phyloP scores from a whole-genome alignment of 1,139 yeast genomes.

The Geotrichum restrictum region DNA sequence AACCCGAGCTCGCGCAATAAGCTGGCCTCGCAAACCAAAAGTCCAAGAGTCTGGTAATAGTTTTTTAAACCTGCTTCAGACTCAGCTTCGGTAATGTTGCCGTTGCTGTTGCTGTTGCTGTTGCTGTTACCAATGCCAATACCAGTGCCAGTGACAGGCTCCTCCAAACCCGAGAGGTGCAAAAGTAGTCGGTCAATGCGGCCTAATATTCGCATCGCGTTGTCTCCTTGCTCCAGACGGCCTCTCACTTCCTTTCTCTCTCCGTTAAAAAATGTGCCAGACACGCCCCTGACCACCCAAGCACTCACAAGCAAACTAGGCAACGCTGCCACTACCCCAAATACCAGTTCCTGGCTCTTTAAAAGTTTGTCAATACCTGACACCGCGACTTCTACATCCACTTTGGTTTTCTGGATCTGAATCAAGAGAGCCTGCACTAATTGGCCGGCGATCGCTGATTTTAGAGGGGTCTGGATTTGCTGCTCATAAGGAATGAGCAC shows the following conservation, averaged over 20 bases:
- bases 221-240: conserved; percentile 31
- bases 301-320: conserved; percentile 46
- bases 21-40: conserved; percentile 28
- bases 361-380: conserved; percentile 85
- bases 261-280: conserved; percentile 33
- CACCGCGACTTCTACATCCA: conserved; percentile 87
- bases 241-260: conserved; percentile 32
- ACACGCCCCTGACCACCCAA: conserved; percentile 45
- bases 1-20: conserved; percentile 21
- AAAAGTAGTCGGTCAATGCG: conserved; percentile 23
- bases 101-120: not conserved
- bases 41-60: conserved; percentile 39
- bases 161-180: conserved; percentile 3
- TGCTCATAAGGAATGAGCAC: conserved; percentile 76
- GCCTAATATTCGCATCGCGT: conserved; percentile 39
- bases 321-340: conserved; percentile 83
- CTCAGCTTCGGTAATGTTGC: not conserved
- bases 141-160: conserved; percentile 8
- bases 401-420: conserved; percentile 91
- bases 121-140: too few species aligned
- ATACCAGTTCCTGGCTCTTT: conserved; percentile 86
- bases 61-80: conserved; percentile 39
- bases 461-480: conserved; percentile 68
- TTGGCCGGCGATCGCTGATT: conserved; percentile 60
- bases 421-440: conserved; percentile 73